Conservation (phyloP, 1,284 basidiomycete species). For the Ceratobasidium papillatum region DNA sequence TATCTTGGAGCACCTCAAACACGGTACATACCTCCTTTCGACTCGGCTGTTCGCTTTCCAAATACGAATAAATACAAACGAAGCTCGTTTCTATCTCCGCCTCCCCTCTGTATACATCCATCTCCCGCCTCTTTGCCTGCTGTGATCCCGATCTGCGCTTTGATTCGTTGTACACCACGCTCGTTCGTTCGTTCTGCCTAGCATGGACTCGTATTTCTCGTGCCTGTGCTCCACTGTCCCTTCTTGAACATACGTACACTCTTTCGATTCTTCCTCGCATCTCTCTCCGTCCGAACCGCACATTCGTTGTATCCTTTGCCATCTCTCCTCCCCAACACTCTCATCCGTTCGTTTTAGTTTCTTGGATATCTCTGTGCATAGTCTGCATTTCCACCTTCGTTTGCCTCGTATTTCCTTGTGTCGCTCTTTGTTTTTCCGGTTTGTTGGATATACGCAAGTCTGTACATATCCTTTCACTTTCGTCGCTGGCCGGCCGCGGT, state of each 20-base stretch:
- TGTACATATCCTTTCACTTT: not conserved
- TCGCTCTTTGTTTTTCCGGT: not conserved
- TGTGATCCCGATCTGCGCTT: not conserved
- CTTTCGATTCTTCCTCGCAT: slow-evolving; percentile 18
- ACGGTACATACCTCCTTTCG: slow-evolving; percentile 31
- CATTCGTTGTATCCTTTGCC: slow-evolving; percentile 33
- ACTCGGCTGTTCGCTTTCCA: not conserved
- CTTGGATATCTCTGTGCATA: slow-evolving; percentile 2
- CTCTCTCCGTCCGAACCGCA: slow-evolving; percentile 18
- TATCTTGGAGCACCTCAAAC: slow-evolving; percentile 31
- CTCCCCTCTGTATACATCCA: slow-evolving; percentile 16
- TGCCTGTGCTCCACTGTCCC: slow-evolving; percentile 6
- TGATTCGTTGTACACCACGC: slow-evolving; percentile 32
- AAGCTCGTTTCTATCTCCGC: not conserved
- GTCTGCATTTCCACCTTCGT: slow-evolving; percentile 9
- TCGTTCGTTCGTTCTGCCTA: slow-evolving; percentile 24
- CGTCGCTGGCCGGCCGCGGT: slow-evolving; percentile 18
- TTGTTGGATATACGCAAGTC: slow-evolving; percentile 3
- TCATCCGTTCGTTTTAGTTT: slow-evolving; percentile 18
- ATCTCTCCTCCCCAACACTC: not conserved
- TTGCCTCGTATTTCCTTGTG: slow-evolving; percentile 3
- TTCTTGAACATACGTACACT: slow-evolving; percentile 1
- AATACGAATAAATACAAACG: slow-evolving; percentile 4
- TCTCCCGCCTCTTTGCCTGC: not conserved
- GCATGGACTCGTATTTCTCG: not conserved